Percentiles rank a stretch among this genome's conserved stretches.
phyloP scores from a whole-genome alignment of 345 rosid species.

The Raphanus sativus region DNA sequence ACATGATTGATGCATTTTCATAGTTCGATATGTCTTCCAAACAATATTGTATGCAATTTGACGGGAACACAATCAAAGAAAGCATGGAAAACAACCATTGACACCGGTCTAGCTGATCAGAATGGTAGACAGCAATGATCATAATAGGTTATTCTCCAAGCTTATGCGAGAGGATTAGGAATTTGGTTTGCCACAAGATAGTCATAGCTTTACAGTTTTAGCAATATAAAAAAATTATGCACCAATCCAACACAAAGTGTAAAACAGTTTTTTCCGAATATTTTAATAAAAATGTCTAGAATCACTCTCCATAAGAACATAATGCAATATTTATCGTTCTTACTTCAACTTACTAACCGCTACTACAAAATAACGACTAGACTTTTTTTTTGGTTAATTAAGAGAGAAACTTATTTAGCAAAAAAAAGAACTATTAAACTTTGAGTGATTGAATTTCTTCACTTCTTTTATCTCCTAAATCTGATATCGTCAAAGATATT shows the following conservation, averaged over 20 bases:
- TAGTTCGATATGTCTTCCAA: background rate
- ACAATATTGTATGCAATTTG: background rate
- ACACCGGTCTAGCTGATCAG: background rate
- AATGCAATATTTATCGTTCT: too few relatives aligned
- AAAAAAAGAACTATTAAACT: background rate
- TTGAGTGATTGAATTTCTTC: background rate
- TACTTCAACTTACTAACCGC: background rate
- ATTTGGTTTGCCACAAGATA: background rate
- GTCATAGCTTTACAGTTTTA: background rate
- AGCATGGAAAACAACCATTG: background rate
- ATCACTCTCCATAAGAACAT: background rate
- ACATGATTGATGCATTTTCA: background rate
- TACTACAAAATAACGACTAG: too few relatives aligned
- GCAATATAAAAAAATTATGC: background rate
- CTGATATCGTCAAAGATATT: background rate
- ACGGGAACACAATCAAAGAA: background rate
- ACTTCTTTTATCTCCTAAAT: background rate
- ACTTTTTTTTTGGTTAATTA: too few relatives aligned
- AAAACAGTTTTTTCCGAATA: background rate
- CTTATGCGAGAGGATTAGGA: background rate
- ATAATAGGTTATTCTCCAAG: too few relatives aligned
- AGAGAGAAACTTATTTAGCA: too few relatives aligned
- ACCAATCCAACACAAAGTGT: background rate
- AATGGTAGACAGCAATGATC: too few relatives aligned
- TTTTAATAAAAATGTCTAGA: background rate